Evolutionary conservation across 1,139 yeast species (phyloP), one percentile per base, ranked within the genome.

Genomic region (Hansenula lynferdii): DNA sequence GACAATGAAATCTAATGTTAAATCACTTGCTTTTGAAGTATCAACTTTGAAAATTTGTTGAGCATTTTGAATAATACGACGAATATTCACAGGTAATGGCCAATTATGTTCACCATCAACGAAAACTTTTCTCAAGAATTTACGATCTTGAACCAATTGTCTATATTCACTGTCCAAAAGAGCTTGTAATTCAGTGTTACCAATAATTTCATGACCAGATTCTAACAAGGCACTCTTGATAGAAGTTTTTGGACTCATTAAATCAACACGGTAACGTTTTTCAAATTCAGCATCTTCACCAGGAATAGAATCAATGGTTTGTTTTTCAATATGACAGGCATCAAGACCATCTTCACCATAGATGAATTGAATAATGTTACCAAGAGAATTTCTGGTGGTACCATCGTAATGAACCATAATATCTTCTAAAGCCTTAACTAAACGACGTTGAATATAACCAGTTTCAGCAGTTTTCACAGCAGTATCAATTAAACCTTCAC

Each of bases 291-390:
- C 78, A 61, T 86, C 87, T 6, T 96, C 83, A 12, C 97, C 97
- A 30, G 97, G 96, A 56, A 94, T 85, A 3, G 97, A 85, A 60
- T 94, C 98, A 44, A 94, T 77, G n/a, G 96, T 77, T 66, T 94
- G 99, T 60, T 85, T 87, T 62, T 94, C 99, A 44, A 94, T 97
- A 61, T 89, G 95, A 26, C 97, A 85, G 57, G 96, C 98, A 69
- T 94, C 99, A 56, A 94, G 73, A 65, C 99, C 99, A 68, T 94
- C 99, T 64, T 94, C 99, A 72, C 99, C 99, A 58, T 94, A 94
- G 44, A 90, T 77, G 65, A 94, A 92, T 68, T 94, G 97, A 55
- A 94, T 85, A 48, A 94, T 78, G 61, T 90, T 97, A 57, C 98
- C 98, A 48, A 92, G 70, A 2, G 99, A 94, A 63, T 94, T 94